Evolutionary conservation across 2,329 filamentous ascomycete species (phyloP).

Genomic region (Botrytis galanthina): DNA sequence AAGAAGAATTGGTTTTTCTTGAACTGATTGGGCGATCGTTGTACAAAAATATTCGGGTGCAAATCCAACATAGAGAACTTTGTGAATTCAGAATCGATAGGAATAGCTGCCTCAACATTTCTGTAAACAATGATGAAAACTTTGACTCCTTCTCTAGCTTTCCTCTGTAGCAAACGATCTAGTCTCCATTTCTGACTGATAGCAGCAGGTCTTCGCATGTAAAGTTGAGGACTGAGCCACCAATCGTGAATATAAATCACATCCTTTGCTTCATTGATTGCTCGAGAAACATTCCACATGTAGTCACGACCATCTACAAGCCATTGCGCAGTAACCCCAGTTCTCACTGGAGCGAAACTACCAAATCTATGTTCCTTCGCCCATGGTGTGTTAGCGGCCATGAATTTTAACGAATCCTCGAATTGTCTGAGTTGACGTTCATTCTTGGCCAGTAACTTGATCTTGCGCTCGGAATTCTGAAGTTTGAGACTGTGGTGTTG

Average conservation of each 20-base stretch:
- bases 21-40: constrained; percentile 94
- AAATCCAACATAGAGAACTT: constrained; percentile 94
- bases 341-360: constrained; percentile 88
- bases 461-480: constrained; percentile 86
- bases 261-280: constrained; percentile 94
- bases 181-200: constrained; percentile 98
- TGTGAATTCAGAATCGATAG: constrained; percentile 97
- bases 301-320: constrained; percentile 95
- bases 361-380: constrained; percentile 79
- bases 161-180: constrained; percentile 87
- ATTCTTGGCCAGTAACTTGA: constrained; percentile 87
- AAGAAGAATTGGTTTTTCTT: constrained; percentile 99
- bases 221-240: constrained; percentile 96
- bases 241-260: constrained; percentile 99
- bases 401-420: constrained; percentile 85
- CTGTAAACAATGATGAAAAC: constrained; percentile 97
- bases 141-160: constrained; percentile 93
- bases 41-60: constrained; percentile 93
- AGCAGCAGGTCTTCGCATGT: constrained; percentile 87
- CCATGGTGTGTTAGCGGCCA: constrained; percentile 83
- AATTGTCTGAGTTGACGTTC: constrained; percentile 89
- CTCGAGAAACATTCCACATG: constrained; percentile 98
- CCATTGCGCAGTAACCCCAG: constrained; percentile 89
- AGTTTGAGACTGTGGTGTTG: constrained; percentile 85
- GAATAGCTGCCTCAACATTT: constrained; percentile 94